Percentiles rank a stretch among this genome's conserved stretches.
phyloP scores from a whole-genome alignment of 352 stramenopile genomes.

The Globisporangium recalcitrans region DNA sequence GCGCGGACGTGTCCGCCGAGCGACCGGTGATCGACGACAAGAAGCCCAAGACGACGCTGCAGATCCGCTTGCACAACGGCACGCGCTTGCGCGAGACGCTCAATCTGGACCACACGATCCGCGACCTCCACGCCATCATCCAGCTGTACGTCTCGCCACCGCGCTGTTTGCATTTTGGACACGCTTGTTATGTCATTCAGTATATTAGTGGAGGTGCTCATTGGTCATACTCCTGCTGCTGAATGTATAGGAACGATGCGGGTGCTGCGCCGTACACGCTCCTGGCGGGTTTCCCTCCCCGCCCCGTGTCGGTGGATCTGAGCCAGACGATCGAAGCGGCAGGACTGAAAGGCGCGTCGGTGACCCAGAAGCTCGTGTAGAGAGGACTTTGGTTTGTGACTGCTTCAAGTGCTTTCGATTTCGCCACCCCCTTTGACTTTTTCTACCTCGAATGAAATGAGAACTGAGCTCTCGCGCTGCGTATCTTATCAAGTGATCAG shows the following conservation, averaged over 20 bases:
- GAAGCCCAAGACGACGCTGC: slow-evolving; percentile 82
- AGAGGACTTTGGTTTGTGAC: background rate
- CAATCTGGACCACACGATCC: slow-evolving; percentile 86
- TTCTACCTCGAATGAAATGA: background rate
- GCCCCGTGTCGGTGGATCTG: slow-evolving; percentile 79
- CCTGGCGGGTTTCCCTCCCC: slow-evolving; percentile 89
- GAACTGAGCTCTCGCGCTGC: background rate
- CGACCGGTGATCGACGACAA: slow-evolving; percentile 78
- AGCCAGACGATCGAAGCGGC: slow-evolving; percentile 86
- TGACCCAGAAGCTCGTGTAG: slow-evolving; percentile 91
- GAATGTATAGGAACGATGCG: slow-evolving; percentile 59
- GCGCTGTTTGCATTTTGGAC: background rate
- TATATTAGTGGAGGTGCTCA: too few species aligned
- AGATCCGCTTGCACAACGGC: slow-evolving; percentile 86
- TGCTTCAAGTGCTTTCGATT: background rate
- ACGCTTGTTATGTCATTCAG: too few species aligned
- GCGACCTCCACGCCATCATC: slow-evolving; percentile 85
- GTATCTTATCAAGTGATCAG: background rate
- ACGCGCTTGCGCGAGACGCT: slow-evolving; percentile 75
- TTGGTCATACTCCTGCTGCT: too few species aligned
- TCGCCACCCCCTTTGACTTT: background rate
- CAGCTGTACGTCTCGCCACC: slow-evolving; percentile 37
- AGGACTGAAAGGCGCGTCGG: slow-evolving; percentile 87
- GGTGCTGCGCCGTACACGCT: slow-evolving; percentile 84
- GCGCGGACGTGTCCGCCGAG: slow-evolving; percentile 26